Evolutionary conservation across 257 asterid species (phyloP).

Genomic region (Mentha longifolia): DNA sequence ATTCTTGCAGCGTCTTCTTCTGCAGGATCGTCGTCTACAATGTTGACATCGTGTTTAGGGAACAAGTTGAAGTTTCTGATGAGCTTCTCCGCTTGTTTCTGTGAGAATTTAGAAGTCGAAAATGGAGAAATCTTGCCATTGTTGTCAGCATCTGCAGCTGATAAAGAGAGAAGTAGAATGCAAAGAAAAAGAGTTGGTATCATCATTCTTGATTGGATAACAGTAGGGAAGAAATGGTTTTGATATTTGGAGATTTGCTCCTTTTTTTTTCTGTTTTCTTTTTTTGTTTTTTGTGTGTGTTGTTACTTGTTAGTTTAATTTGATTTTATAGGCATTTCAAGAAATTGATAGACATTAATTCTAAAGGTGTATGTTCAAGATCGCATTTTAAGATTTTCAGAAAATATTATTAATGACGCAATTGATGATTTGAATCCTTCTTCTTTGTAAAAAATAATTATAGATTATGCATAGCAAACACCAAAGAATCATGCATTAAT

Average conservation of each 20-base stretch:
- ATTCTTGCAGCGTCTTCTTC: slow-evolving; percentile 31
- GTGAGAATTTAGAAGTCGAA: background rate
- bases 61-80: slow-evolving; percentile 53
- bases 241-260: no score
- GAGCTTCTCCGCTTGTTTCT: slow-evolving; percentile 40
- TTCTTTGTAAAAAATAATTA: background rate
- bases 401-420: slow-evolving; percentile 18
- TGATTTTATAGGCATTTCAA: slow-evolving; percentile 19
- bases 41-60: slow-evolving; percentile 49
- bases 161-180: slow-evolving; percentile 12
- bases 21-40: slow-evolving; percentile 14
- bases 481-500: background rate
- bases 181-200: slow-evolving; percentile 1
- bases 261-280: no score
- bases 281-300: background rate
- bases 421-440: no score
- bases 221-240: background rate
- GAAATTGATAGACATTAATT: background rate
- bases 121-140: background rate
- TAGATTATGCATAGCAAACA: background rate
- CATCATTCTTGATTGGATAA: background rate
- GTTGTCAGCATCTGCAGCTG: slow-evolving; percentile 24
- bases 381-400: slow-evolving; percentile 19
- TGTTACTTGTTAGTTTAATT: background rate
- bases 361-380: background rate